These are phyloP conservation scores for Tetrahymena elliotti DNA, from an alignment of 73 alveolate species.

Conservation along the genomic window DNA sequence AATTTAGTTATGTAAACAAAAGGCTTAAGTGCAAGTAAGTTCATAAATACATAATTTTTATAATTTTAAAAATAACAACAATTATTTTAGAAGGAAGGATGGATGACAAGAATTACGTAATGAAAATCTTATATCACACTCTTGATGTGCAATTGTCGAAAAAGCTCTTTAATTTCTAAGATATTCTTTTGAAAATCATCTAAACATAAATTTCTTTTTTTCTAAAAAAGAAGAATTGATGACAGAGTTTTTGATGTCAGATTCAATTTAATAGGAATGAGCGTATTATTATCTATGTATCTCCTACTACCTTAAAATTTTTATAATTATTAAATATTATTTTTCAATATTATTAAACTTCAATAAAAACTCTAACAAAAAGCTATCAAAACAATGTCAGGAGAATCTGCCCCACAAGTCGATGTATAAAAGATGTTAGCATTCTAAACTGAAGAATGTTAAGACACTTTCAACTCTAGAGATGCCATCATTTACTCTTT, in stretches of 20 bases:
- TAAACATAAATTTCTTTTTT: background rate
- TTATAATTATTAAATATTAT: background rate
- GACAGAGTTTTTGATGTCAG: background rate
- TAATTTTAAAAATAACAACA: background rate
- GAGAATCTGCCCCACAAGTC: background rate
- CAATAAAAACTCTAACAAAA: background rate
- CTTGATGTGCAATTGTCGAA: background rate
- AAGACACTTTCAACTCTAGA: constrained; percentile 9
- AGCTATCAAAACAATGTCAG: background rate
- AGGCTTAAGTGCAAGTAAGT: background rate
- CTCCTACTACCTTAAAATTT: background rate
- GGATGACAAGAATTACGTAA: background rate
- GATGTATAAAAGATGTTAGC: constrained; percentile 44
- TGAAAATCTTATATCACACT: background rate
- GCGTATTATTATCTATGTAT: too few relatives aligned
- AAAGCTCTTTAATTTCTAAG: background rate
- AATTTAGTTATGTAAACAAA: background rate
- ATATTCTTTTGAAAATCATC: background rate
- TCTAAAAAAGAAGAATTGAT: background rate
- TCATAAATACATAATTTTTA: background rate
- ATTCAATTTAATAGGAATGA: background rate
- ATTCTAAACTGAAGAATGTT: constrained; percentile 20
- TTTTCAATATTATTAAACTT: background rate
- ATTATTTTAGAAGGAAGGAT: background rate
- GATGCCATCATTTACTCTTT: constrained; percentile 52